These are phyloP conservation scores for Tuber brumale DNA, from an alignment of 495 filamentous ascomycete genomes.

Conservation along the genomic window DNA sequence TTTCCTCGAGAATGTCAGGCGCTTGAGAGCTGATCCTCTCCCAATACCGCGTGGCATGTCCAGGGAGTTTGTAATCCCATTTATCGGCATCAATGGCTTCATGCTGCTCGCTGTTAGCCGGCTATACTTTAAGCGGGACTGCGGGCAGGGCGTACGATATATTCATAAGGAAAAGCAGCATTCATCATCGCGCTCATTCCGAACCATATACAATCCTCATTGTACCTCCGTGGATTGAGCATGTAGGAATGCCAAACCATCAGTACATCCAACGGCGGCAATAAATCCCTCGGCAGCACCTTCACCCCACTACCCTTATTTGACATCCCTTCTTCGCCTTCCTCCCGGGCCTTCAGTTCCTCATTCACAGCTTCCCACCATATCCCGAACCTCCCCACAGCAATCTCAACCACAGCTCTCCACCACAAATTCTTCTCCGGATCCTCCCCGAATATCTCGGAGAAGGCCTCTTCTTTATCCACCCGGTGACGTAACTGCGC, in stretches of 20 bases:
- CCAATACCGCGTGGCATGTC: constrained; percentile 48
- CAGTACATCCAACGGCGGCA: constrained; percentile 57
- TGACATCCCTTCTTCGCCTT: neutral
- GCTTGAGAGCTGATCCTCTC: constrained; percentile 47
- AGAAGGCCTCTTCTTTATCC: constrained; percentile 26
- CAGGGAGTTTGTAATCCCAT: constrained; percentile 56
- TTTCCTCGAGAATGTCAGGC: constrained; percentile 51
- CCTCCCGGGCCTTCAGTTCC: constrained; percentile 42
- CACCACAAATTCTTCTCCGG: constrained; percentile 63
- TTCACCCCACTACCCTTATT: constrained; percentile 18
- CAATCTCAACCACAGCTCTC: constrained; percentile 66
- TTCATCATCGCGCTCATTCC: constrained; percentile 57
- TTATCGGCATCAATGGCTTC: constrained; percentile 56
- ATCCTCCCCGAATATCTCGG: constrained; percentile 27
- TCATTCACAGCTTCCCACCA: constrained; percentile 57
- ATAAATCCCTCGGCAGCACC: constrained; percentile 19
- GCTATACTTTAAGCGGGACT: neutral
- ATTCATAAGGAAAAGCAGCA: constrained; percentile 64
- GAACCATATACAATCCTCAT: constrained; percentile 68
- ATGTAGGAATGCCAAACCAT: constrained; percentile 89
- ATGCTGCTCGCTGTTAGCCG: constrained; percentile 38
- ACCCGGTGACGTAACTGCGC: constrained; percentile 56
- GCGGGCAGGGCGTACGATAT: constrained; percentile 44
- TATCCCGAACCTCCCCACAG: constrained; percentile 62
- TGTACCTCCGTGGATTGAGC: constrained; percentile 70